Percentiles rank a stretch among this genome's conserved stretches.
phyloP scores from a whole-genome alignment of 2,329 filamentous ascomycete species.

The Ceratocystis lukuohia region DNA sequence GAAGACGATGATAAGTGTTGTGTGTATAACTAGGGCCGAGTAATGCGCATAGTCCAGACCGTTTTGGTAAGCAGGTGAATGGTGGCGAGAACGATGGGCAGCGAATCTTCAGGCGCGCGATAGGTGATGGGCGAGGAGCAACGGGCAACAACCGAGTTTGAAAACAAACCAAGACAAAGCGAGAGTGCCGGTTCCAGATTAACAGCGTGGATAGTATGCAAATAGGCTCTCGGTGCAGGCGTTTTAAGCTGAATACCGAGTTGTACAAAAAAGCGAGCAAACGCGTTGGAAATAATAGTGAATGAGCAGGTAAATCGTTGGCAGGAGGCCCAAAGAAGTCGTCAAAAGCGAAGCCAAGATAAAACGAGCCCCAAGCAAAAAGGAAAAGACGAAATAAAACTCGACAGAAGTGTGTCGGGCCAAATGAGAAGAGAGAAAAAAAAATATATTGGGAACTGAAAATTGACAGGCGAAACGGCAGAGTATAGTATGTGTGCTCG shows the following conservation, averaged over 20 bases:
- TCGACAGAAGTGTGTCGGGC: background rate
- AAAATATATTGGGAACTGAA: background rate
- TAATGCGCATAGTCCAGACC: background rate
- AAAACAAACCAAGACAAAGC: no score
- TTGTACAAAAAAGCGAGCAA: background rate
- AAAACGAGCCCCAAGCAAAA: background rate
- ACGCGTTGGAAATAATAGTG: background rate
- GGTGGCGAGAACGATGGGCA: background rate
- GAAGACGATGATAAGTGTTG: background rate
- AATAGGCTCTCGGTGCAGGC: no score
- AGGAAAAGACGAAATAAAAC: slow-evolving; percentile 1
- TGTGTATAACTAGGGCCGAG: background rate
- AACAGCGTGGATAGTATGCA: no score
- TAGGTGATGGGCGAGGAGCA: background rate
- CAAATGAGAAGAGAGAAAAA: background rate
- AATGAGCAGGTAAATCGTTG: background rate
- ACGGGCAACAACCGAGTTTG: no score
- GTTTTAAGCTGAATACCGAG: no score
- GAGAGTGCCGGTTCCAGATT: no score
- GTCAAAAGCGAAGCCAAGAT: background rate
- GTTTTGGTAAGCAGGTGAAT: background rate
- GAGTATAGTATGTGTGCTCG: background rate
- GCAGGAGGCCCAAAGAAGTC: background rate
- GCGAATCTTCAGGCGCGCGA: background rate
- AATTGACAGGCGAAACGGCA: background rate